These are phyloP conservation scores for Sugiyamaella floridensis DNA, from an alignment of 805 yeast genomes.

Conservation along the genomic window DNA sequence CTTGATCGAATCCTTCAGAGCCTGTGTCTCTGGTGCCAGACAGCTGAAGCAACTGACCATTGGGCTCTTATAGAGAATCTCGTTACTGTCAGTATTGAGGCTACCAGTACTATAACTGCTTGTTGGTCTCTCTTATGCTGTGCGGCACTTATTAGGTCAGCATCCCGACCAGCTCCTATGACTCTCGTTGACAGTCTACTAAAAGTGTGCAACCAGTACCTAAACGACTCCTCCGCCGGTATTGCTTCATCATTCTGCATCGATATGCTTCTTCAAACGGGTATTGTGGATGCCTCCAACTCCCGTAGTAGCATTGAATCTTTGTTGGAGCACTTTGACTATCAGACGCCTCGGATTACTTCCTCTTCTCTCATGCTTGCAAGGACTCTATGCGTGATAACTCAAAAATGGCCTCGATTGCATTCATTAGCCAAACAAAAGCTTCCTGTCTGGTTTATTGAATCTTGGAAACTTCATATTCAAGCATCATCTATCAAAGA, in stretches of 20 bases:
- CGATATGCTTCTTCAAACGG: background rate
- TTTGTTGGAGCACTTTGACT: slow-evolving; percentile 1
- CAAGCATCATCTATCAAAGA: background rate
- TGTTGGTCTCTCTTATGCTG: slow-evolving; percentile 8
- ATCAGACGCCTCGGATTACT: slow-evolving; percentile 1
- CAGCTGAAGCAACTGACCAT: background rate
- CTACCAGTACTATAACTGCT: no score
- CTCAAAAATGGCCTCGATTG: background rate
- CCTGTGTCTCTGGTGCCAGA: background rate
- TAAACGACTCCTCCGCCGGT: background rate
- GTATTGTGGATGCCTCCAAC: background rate
- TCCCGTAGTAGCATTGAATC: background rate
- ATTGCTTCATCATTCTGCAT: slow-evolving; percentile 1
- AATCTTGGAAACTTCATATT: background rate
- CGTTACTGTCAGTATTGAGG: background rate
- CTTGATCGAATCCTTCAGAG: background rate
- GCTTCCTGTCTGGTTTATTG: slow-evolving; percentile 2
- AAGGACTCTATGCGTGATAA: background rate
- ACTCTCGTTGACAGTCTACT: background rate
- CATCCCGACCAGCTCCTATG: background rate
- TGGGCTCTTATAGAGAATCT: background rate
- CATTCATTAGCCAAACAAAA: background rate
- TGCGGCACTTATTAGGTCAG: slow-evolving; percentile 1
- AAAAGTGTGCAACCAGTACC: background rate
- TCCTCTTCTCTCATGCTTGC: slow-evolving; percentile 1